Evolutionary conservation across 331 rosid genomes (phyloP), one percentile per base, ranked within the genome.

Genomic region (Pyracantha coccinea): DNA sequence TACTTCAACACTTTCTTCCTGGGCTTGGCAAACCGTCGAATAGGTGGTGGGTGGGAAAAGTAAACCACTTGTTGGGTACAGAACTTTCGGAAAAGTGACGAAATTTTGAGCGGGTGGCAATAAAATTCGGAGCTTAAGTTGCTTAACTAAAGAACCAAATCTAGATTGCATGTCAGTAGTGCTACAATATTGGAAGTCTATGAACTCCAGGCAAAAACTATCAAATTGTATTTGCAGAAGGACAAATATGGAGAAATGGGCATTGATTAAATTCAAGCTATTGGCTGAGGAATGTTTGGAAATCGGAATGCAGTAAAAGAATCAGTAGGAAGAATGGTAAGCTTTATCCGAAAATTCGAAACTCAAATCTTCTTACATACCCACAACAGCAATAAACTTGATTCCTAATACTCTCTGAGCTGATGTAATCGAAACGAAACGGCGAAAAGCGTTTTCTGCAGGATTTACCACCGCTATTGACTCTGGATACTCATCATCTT

Each of bases 1-100:
- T 35, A 77, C 75, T 33, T 55, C 69, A 78, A 25, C 82, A 24
- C 19, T 71, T 57, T 78, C 78, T 21, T 20, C 76, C 75, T 84
- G 73, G 20, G 74, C 66, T 50, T 75, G 86, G 80, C 91, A 74
- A 70, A 47, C 71, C 0, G 95, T 90, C 86, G 89, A 93, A 90
- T 63, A 86, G 74, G 84, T 84, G 79, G 89, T 38, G 28, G 70
- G 14, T 23, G 82, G 52, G 65, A 83, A 86, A 17, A 65, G 33
- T 74, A 28, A 72, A 69, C 50, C 79, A 3, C 73, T 20, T 75
- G 71, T 24, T 5, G 25, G 7, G 32, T 29, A 28, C 2, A 3
- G 17, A 0, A 6, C 0, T 29, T 14, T 23, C 5, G 72, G 73
- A 6, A 70, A 15, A 72, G 83, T 11, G 17, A 72, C 27, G 53